A percentile compares a stretch with the other conserved stretches of the same genome.
Conservation (phyloP, 768 basidiomycete genomes). For the Pholiota molesta region DNA sequence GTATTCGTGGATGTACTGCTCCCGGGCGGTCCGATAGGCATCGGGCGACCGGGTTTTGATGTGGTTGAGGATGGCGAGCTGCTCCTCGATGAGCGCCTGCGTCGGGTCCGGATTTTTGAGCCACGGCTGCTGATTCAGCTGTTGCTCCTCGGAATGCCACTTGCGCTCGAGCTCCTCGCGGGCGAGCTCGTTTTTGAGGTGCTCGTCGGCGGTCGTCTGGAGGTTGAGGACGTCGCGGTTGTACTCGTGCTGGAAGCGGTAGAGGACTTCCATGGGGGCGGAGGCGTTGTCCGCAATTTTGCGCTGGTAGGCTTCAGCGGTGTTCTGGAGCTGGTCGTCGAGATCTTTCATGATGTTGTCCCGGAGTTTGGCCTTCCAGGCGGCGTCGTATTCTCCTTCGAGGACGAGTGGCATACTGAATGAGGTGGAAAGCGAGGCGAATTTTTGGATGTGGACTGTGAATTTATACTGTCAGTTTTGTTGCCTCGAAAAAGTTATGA, state of each 20-base stretch:
- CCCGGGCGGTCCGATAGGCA: background rate
- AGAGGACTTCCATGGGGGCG: conserved; percentile 17
- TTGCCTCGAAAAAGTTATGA: background rate
- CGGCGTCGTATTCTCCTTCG: conserved; percentile 5
- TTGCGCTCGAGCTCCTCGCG: conserved; percentile 23
- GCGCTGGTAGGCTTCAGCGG: conserved; percentile 22
- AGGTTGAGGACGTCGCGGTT: conserved; percentile 22
- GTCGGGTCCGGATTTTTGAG: background rate
- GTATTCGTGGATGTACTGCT: background rate
- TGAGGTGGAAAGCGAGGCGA: conserved; percentile 5
- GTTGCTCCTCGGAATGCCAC: conserved; percentile 8
- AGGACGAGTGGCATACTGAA: conserved; percentile 13
- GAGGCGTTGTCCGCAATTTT: conserved; percentile 18
- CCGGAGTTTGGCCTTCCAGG: conserved; percentile 26
- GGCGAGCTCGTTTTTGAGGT: conserved; percentile 24
- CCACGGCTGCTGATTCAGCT: conserved; percentile 3
- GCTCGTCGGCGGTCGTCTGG: conserved; percentile 24
- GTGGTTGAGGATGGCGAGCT: conserved; percentile 26
- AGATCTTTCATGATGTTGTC: conserved; percentile 29
- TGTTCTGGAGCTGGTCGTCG: conserved; percentile 24
- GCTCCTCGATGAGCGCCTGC: conserved; percentile 27
- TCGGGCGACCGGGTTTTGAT: conserved; percentile 14
- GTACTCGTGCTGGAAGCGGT: conserved; percentile 26
- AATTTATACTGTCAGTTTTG: background rate
- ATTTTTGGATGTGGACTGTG: background rate